Evolutionary conservation across 768 basidiomycete species (phyloP).

Genomic region (Podaxis carcinomalis): DNA sequence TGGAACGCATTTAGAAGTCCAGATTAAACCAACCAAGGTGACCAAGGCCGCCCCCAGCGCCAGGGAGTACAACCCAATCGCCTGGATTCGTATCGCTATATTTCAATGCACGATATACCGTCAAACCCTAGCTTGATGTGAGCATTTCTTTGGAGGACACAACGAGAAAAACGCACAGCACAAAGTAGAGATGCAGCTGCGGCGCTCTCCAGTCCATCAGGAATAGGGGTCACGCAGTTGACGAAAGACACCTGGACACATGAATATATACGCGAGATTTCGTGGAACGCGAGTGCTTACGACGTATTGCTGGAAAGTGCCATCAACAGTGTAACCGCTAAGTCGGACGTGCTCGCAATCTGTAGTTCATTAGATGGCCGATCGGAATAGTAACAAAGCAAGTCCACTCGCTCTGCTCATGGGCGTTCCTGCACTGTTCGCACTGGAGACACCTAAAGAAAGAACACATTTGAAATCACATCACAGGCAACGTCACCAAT

Average conservation of each 20-base stretch:
- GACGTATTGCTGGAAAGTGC: conserved; percentile 71
- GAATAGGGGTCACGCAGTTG: conserved; percentile 75
- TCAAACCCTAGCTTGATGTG: conserved; percentile 52
- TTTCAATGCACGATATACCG: conserved; percentile 85
- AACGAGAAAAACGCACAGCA: conserved; percentile 43
- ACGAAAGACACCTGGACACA: conserved; percentile 56
- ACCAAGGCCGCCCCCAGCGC: conserved; percentile 80
- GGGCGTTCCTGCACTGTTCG: conserved; percentile 71
- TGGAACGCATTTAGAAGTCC: background rate
- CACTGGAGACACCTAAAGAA: conserved; percentile 56
- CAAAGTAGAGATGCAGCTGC: conserved; percentile 76
- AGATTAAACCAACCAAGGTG: conserved; percentile 52
- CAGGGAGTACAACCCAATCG: conserved; percentile 74
- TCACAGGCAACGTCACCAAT: background rate
- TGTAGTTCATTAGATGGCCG: background rate
- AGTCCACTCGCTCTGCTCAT: conserved; percentile 58
- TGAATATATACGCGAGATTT: background rate
- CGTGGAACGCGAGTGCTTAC: conserved; percentile 25
- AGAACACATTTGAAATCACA: background rate
- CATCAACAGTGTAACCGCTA: conserved; percentile 73
- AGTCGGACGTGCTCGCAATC: conserved; percentile 57
- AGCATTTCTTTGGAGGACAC: background rate
- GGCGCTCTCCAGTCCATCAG: conserved; percentile 58
- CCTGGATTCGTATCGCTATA: conserved; percentile 59
- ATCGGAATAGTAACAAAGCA: background rate